Evolutionary conservation across 352 stramenopile species (phyloP).

Genomic region (Phytophthora europaea): DNA sequence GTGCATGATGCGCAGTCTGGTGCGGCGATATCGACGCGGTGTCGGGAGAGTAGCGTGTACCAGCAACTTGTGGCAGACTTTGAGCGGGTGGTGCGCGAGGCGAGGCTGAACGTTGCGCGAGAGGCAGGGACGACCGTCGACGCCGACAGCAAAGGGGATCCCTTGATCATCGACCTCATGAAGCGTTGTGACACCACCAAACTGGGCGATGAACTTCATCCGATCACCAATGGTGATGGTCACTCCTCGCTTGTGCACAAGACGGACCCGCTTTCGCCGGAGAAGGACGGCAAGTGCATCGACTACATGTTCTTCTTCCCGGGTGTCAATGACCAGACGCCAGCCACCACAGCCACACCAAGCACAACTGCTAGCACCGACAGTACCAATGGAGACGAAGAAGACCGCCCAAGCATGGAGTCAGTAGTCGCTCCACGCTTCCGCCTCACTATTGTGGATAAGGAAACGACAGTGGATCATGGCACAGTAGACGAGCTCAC

Average conservation of each 20-base stretch:
- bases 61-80: slow-evolving; percentile 63
- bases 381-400: slow-evolving; percentile 21
- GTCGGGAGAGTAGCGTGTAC: slow-evolving; percentile 72
- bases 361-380: slow-evolving; percentile 20
- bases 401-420: slow-evolving; percentile 37
- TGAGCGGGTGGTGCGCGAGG: slow-evolving; percentile 47
- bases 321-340: slow-evolving; percentile 36
- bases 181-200: slow-evolving; percentile 69
- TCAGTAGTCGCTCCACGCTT: slow-evolving; percentile 31
- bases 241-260: slow-evolving; percentile 71
- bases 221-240: slow-evolving; percentile 86
- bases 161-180: slow-evolving; percentile 73
- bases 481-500: slow-evolving; percentile 54
- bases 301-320: slow-evolving; percentile 89
- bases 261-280: slow-evolving; percentile 46
- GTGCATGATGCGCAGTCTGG: slow-evolving; percentile 45
- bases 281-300: slow-evolving; percentile 87
- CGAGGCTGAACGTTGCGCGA: slow-evolving; percentile 32
- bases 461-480: slow-evolving; percentile 66
- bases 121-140: slow-evolving; percentile 24
- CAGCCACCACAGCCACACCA: not conserved
- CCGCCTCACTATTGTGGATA: slow-evolving; percentile 52
- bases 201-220: slow-evolving; percentile 57
- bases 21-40: slow-evolving; percentile 43
- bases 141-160: slow-evolving; percentile 5